Percentiles rank a stretch among this genome's conserved stretches.
Evolutionary conservation across 139 green algal genomes (phyloP).

Genomic region (Chlorella vulgaris): DNA sequence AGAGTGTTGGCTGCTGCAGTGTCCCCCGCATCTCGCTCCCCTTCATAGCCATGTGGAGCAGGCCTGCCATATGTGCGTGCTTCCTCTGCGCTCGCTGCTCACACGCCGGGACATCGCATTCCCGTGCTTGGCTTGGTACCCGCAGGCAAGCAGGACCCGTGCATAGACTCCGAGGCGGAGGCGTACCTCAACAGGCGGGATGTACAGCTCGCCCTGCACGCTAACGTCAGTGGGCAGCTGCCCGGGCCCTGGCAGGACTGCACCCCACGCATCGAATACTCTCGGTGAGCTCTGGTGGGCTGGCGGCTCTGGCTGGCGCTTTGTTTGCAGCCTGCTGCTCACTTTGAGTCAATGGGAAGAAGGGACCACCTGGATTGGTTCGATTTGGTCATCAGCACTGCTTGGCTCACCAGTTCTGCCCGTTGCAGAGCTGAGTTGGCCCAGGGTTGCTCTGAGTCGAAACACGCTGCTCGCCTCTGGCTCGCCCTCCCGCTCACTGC

Average conservation of each 20-base stretch:
- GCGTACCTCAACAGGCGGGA: slow-evolving; percentile 80
- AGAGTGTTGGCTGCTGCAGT: not conserved
- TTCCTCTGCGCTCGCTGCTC: too few relatives aligned
- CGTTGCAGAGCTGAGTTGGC: too few relatives aligned
- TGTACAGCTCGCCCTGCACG: slow-evolving; percentile 73
- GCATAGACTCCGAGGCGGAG: slow-evolving; percentile 73
- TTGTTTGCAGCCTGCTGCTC: not conserved
- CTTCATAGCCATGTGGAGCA: too few relatives aligned
- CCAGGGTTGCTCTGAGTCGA: too few relatives aligned
- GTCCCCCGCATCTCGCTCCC: too few relatives aligned
- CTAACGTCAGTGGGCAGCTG: slow-evolving; percentile 13
- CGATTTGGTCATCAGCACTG: too few relatives aligned
- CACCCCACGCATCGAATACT: slow-evolving; percentile 60
- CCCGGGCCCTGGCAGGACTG: slow-evolving; percentile 61
- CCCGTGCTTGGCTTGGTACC: too few relatives aligned
- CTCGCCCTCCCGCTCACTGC: not conserved
- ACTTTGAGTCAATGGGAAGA: too few relatives aligned
- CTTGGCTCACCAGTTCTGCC: too few relatives aligned
- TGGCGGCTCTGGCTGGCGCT: not conserved
- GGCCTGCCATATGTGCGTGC: too few relatives aligned
- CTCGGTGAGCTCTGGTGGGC: not conserved
- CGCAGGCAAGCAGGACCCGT: slow-evolving; percentile 70
- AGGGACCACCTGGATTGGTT: too few relatives aligned
- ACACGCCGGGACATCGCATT: too few relatives aligned
- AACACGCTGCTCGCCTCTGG: not conserved